Evolutionary conservation across 1,284 basidiomycete genomes (phyloP).

Genomic region (Farysia itapuensis): DNA sequence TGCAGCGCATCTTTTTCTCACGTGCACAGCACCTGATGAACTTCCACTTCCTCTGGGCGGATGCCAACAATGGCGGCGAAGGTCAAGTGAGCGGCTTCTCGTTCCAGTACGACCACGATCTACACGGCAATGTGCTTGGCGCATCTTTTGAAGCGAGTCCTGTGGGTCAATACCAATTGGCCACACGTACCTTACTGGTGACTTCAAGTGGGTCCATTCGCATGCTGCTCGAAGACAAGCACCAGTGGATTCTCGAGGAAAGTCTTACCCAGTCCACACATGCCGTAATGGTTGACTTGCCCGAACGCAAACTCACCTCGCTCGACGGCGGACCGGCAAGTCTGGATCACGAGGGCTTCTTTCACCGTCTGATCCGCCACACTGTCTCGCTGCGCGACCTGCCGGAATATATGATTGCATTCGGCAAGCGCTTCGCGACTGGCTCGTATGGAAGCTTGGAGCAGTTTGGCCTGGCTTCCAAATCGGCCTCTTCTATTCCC

Average conservation of each 20-base stretch:
- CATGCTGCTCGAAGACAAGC: slow-evolving; percentile 69
- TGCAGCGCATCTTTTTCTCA: slow-evolving; percentile 71
- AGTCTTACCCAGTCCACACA: slow-evolving; percentile 69
- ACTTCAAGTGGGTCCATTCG: slow-evolving; percentile 80
- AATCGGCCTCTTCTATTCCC: not conserved
- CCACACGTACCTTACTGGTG: slow-evolving; percentile 67
- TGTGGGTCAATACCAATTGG: slow-evolving; percentile 62
- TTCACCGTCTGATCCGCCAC: slow-evolving; percentile 58
- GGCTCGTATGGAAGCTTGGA: slow-evolving; percentile 67
- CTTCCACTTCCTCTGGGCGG: slow-evolving; percentile 68
- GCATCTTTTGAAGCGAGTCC: slow-evolving; percentile 65
- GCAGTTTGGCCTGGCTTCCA: slow-evolving; percentile 52
- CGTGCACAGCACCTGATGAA: slow-evolving; percentile 57
- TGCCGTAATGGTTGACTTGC: slow-evolving; percentile 72
- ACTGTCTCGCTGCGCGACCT: slow-evolving; percentile 66
- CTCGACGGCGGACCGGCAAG: slow-evolving; percentile 26
- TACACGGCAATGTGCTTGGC: slow-evolving; percentile 70
- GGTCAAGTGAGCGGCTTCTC: slow-evolving; percentile 69
- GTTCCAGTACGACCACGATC: slow-evolving; percentile 72
- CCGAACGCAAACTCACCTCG: slow-evolving; percentile 66
- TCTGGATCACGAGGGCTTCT: slow-evolving; percentile 65
- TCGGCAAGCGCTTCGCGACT: slow-evolving; percentile 72
- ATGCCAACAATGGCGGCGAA: slow-evolving; percentile 64
- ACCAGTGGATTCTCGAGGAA: slow-evolving; percentile 82
- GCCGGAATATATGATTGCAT: slow-evolving; percentile 71